Evolutionary conservation across 2,329 filamentous ascomycete species (phyloP), one percentile per base, ranked within the genome.

Genomic region (Ophiostoma populinum): DNA sequence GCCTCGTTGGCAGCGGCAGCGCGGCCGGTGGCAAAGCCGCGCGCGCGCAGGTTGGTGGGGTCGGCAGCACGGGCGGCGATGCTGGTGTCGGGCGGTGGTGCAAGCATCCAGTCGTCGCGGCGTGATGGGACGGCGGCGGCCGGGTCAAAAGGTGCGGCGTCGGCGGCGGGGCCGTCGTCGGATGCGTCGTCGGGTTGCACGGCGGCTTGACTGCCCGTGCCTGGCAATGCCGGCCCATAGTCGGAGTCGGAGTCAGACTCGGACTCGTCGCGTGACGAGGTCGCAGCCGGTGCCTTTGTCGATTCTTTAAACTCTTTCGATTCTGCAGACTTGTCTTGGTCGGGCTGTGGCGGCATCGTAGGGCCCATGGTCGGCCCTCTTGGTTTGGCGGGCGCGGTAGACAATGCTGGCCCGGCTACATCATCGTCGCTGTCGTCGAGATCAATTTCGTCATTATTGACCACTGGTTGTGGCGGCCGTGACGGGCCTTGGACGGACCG

Each of bases 91-190:
- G 62, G 59, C 0, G 80, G 80, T 2, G 79, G 79, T 2, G 71
- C 67, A 31, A 83, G 62, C 80, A 86, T 86, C 80, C 80, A 86
- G 48, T 82, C 76, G 58, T 92, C 86, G 47, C 87, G 75, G 51
- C 77, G 67, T 5, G 66, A 62, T 32, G 67, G 64, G 13, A 54
- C 45, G 24, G 59, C 50, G 44, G 29, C 48, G 67, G 44, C 70
- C 32, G 63, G 27, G 12, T 64, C 20, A 51, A 46, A 42, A 46
- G 38, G 9, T 50, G 48, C 16, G 12, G 31, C 10, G n/a, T 24
- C 18, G 21, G 38, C 10, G 50, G 48, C 16, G 12, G 31, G 9
- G n/a, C 21, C 18, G 21, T 13, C 36, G 63, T 65, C 19, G 52
- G 46, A 42, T 46, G 41, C 12, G 51, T 48, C 18, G 52, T 46